These are phyloP conservation scores for Suillus ampliporus DNA, from an alignment of 768 basidiomycete species.

Conservation along the genomic window DNA sequence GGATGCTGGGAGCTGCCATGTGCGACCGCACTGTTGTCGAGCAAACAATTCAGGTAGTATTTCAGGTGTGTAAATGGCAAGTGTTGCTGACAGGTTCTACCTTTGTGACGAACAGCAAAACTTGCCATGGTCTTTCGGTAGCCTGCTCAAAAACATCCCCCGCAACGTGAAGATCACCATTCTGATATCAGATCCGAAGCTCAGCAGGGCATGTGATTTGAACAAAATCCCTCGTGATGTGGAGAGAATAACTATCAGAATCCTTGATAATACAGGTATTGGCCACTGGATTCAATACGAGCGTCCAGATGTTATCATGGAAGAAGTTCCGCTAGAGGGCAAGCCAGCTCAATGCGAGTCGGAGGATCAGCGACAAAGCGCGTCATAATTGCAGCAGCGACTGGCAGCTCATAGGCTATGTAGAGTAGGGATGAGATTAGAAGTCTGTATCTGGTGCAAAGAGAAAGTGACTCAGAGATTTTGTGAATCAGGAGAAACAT, in stretches of 20 bases:
- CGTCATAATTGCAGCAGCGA: too few relatives aligned
- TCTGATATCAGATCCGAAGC: conserved; percentile 25
- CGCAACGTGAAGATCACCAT: conserved; percentile 20
- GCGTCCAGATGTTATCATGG: conserved; percentile 25
- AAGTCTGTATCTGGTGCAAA: too few relatives aligned
- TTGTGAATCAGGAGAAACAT: too few relatives aligned
- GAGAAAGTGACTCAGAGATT: too few relatives aligned
- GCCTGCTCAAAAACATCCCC: conserved; percentile 5
- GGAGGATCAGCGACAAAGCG: too few relatives aligned
- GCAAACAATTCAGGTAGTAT: background rate
- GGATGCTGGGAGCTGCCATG: conserved; percentile 12
- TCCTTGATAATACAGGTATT: conserved; percentile 20
- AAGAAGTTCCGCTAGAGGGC: conserved; percentile 9
- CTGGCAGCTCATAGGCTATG: too few relatives aligned
- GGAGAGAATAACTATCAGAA: background rate
- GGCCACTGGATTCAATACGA: conserved; percentile 34
- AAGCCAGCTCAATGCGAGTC: too few relatives aligned
- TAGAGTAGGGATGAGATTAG: too few relatives aligned
- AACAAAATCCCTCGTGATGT: conserved; percentile 19
- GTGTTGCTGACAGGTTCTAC: background rate
- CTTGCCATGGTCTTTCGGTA: conserved; percentile 24
- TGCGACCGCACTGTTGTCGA: conserved; percentile 8
- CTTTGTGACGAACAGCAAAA: conserved; percentile 11
- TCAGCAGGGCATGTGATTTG: background rate
- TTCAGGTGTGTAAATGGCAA: background rate